phyloP scores from a whole-genome alignment of 2,329 filamentous ascomycete genomes.

The Thermoascus crustaceus region DNA sequence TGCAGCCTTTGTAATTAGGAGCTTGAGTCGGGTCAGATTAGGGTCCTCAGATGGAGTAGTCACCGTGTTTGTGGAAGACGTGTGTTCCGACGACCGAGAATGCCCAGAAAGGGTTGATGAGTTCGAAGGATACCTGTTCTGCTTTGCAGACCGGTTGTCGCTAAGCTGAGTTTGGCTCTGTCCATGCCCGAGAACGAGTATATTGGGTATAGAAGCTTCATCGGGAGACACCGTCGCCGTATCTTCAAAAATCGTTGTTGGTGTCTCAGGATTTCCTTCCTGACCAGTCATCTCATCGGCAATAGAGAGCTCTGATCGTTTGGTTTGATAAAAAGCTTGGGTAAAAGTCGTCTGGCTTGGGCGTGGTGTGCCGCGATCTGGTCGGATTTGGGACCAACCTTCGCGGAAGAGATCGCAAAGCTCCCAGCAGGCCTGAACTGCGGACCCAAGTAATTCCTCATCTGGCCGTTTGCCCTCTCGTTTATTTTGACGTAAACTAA shows the following conservation, averaged over 20 bases:
- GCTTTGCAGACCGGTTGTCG: too few relatives aligned
- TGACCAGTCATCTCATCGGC: constrained; percentile 19
- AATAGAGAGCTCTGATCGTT: constrained; percentile 30
- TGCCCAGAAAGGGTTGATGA: constrained; percentile 72
- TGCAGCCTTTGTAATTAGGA: constrained; percentile 74
- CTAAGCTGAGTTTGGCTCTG: constrained; percentile 48
- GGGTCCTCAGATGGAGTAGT: constrained; percentile 55
- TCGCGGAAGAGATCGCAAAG: constrained; percentile 87
- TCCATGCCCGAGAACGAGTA: constrained; percentile 72
- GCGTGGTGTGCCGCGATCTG: constrained; percentile 76
- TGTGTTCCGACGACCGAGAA: constrained; percentile 54
- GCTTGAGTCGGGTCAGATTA: constrained; percentile 68
- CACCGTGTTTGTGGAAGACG: constrained; percentile 38
- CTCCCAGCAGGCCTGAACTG: constrained; percentile 91
- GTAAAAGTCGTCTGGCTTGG: constrained; percentile 71
- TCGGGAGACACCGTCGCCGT: constrained; percentile 77
- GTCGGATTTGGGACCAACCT: constrained; percentile 81
- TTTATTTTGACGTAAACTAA: constrained; percentile 75
- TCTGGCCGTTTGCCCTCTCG: constrained; percentile 65
- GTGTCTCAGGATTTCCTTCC: constrained; percentile 63
- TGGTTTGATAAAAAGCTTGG: constrained; percentile 44
- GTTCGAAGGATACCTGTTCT: constrained; percentile 63
- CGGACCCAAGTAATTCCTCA: constrained; percentile 76
- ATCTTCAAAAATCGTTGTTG: constrained; percentile 92
- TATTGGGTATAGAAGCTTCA: constrained; percentile 73